phyloP scores from a whole-genome alignment of 495 filamentous ascomycete genomes.

The Neurospora sp. region DNA sequence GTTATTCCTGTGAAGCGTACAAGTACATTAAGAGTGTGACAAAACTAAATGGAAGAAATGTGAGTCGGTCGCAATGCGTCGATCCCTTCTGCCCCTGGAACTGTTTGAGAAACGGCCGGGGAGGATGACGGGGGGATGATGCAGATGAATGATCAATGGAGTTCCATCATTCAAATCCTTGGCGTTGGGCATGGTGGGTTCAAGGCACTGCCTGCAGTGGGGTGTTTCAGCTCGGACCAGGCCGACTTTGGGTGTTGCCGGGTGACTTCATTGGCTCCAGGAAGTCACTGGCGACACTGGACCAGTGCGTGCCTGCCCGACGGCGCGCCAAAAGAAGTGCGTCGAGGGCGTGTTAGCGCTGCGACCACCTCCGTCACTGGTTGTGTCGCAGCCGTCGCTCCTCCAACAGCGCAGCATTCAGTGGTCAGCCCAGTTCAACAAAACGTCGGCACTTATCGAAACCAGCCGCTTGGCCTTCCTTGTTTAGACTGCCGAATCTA shows the following conservation, averaged over 20 bases:
- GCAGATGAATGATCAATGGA: background rate
- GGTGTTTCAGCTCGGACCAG: background rate
- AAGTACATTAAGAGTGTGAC: background rate
- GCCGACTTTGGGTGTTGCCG: background rate
- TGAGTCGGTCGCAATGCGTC: background rate
- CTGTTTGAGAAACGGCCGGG: background rate
- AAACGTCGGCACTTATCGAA: background rate
- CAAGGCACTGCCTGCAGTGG: background rate
- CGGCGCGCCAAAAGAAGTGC: background rate
- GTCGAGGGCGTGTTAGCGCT: background rate
- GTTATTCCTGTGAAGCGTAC: background rate
- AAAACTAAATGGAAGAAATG: background rate
- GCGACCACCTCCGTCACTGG: conserved; percentile 1
- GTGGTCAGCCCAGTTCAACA: conserved; percentile 8
- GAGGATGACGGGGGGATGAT: background rate
- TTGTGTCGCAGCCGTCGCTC: conserved; percentile 12
- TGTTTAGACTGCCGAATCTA: conserved; percentile 1
- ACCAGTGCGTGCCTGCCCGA: conserved; percentile 14
- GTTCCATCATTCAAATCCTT: background rate
- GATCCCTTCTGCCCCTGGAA: background rate
- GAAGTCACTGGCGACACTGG: background rate
- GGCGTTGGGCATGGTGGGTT: background rate
- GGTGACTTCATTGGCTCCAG: background rate
- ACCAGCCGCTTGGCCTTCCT: conserved; percentile 1
- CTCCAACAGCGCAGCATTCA: conserved; percentile 13